A percentile compares a stretch with the other conserved stretches of the same genome.
Conservation (phyloP, 108 stramenopile species). For the Fragilariopsis cylindrus region DNA sequence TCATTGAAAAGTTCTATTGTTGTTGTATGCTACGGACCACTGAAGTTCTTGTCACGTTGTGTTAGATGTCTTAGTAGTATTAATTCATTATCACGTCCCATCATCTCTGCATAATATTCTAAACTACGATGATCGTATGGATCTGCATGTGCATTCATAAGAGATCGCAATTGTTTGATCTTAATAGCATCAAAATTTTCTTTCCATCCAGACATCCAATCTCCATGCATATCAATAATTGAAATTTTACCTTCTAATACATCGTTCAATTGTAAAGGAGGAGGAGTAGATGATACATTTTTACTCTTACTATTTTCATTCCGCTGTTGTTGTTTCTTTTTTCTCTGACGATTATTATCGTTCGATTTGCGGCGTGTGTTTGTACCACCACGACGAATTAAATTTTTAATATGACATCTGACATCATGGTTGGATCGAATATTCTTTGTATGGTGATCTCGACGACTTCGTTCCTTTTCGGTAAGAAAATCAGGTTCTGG, state of each 20-base stretch:
- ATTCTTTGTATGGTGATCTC: slow-evolving; percentile 7
- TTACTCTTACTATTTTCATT: no score
- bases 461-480: slow-evolving; percentile 27
- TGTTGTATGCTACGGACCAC: slow-evolving; percentile 35
- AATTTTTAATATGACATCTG: slow-evolving; percentile 15
- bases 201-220: slow-evolving; percentile 33
- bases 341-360: no score
- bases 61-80: slow-evolving; percentile 12
- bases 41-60: slow-evolving; percentile 27
- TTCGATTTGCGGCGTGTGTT: no score
- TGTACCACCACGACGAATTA: not conserved
- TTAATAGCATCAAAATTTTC: slow-evolving; percentile 25
- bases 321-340: no score
- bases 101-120: slow-evolving; percentile 30
- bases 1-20: slow-evolving; percentile 24
- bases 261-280: no score
- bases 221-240: not conserved
- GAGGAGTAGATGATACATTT: no score
- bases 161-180: slow-evolving; percentile 25
- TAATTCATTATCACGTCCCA: slow-evolving; percentile 22
- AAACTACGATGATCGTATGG: slow-evolving; percentile 36
- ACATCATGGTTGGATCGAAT: slow-evolving; percentile 27
- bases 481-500: slow-evolving; percentile 32
- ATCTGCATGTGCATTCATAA: slow-evolving; percentile 37
- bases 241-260: no score